Base-by-base conservation (phyloP, 1,139 yeast species). In the Kodamaea sp. region DNA sequence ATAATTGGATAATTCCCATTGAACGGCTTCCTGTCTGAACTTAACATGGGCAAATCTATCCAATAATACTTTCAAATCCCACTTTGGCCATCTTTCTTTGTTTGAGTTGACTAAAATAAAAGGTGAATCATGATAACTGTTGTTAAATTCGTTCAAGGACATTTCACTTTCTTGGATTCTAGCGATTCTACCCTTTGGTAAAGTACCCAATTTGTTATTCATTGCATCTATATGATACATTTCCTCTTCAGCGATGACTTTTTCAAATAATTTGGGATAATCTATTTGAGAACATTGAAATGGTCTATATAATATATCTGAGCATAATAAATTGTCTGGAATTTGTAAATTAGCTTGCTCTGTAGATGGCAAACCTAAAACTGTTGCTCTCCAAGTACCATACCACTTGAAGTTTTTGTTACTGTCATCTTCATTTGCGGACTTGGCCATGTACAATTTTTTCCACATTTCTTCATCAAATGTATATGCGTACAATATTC, bases 401-500 rank as follows among this genome's bases (percentile, higher is more conserved):
- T 55, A 58, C 96, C 96, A 88, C 22, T 57, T 46, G 31, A 48
- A 32, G 34, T 39, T 37, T 12, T 41, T 37, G 37, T 38, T 46
- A 34, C 45, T 41, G 2, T 39, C 12, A 31, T 51, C 48, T 29
- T 49, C 48, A 27, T 34, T 47, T 40, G 41, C 52, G 32, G 41
- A 52, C 48, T 44, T 57, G 8, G 27, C 34, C 27, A 38, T 34
- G 49, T 75, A 79, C 36, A 81, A 43, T 43, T 67, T 73, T 53
- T 83, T 82, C 96, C 96, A 87, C 20, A 83, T 49, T 43, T 87
- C 95, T 50, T 87, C 95, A 52, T 79, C 84, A 57, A 78, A 80
- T 10, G 78, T 53, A 53, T 75, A 83, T 1, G 89, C 94, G 60
- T 82, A 87, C 54, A 83, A 60, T n/a, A 79, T 69, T 45, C 83